Percentiles rank a stretch among this genome's conserved stretches.
phyloP scores from a whole-genome alignment of 2,329 filamentous ascomycete genomes.

The Colletotrichum euphorbiae region DNA sequence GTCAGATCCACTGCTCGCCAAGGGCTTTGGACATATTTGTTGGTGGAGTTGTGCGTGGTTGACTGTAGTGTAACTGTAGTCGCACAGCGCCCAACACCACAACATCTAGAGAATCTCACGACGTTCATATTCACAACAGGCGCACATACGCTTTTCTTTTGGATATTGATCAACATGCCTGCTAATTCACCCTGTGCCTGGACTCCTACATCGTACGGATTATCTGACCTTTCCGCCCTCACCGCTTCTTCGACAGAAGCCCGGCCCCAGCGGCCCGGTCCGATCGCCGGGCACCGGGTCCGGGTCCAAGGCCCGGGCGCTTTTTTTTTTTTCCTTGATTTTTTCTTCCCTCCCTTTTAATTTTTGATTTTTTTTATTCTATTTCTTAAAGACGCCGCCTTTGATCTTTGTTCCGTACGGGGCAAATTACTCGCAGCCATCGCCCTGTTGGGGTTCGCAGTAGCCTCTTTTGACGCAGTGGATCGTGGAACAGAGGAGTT shows the following conservation, averaged over 20 bases:
- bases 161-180: neutral
- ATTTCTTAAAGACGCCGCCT: slow-evolving; percentile 8
- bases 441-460: neutral
- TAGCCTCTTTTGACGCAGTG: neutral
- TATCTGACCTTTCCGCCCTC: slow-evolving; percentile 10
- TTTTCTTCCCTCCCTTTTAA: no score
- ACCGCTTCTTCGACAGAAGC: slow-evolving; percentile 33
- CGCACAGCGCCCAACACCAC: neutral
- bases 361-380: no score
- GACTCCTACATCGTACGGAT: neutral
- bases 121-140: neutral
- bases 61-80: neutral
- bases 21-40: neutral
- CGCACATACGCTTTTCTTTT: neutral
- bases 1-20: slow-evolving; percentile 6
- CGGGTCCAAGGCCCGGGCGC: slow-evolving; percentile 4
- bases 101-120: neutral
- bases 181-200: neutral
- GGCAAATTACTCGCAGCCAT: neutral
- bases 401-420: neutral
- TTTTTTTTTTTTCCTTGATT: no score
- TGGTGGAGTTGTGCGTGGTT: neutral
- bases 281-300: slow-evolving; percentile 21
- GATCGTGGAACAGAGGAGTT: neutral
- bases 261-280: slow-evolving; percentile 29